Evolutionary conservation across 2,329 filamentous ascomycete species (phyloP), one percentile per base, ranked within the genome.

Genomic region (Magnaporthales sp.): DNA sequence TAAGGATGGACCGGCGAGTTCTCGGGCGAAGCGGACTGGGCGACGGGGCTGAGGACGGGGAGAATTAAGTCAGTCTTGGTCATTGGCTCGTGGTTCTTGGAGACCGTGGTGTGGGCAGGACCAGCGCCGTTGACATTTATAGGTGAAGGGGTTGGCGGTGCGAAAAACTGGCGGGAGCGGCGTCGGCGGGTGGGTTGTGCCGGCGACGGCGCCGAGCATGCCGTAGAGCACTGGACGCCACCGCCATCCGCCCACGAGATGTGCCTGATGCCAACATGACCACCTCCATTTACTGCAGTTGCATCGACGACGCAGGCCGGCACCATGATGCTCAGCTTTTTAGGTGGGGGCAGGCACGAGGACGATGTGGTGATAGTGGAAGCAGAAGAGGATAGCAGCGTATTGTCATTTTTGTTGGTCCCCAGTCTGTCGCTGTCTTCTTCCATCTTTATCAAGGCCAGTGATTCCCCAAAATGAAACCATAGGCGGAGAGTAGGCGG

Each of bases 281-380:
- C 31, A 32, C 13, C 2, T 9, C 27, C 15, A 22, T 63, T 30
- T 31, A 63, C 13, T 27, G 24, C 56, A 15, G 56, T 19, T 15
- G 24, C 56, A 8, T 27, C 26, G 26, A 27, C 56, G 9, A 27
- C 24, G 56, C 56, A 27, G 56, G 24, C 26, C 11, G 56, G 56
- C 24, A 60, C 26, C 56, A 29, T 60, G 26, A 60, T 60, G 56
- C 56, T 60, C 56, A 29, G 24, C 11, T 26, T 60, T 60, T 79
- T 88, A 58, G 89, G 86, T 86, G 84, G 83, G 8, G 86, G 86
- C 2, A 80, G 82, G 1, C 77, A 79, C 46, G 77, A 81, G 68
- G 86, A 86, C 1, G 22, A 60, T 10, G 10, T 27, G 56, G 24
- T 27, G n/a, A n/a, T n/a, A n/a, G n/a, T n/a, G n/a, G n/a, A n/a